Evolutionary conservation across 768 basidiomycete genomes (phyloP).

Genomic region (Psilocybe azurescens): DNA sequence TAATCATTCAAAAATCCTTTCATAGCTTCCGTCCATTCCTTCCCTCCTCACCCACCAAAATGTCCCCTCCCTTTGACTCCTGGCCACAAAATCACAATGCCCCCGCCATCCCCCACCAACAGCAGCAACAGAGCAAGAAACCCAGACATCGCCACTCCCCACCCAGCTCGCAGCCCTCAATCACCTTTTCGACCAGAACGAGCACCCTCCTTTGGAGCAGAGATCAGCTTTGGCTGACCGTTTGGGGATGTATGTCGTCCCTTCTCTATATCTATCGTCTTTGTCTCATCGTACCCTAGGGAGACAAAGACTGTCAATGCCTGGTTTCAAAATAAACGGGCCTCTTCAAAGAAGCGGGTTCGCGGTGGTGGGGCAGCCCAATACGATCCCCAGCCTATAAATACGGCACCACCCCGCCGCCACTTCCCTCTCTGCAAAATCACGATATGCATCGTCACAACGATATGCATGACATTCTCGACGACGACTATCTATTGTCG

Average conservation of each 20-base stretch:
- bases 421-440: slow-evolving; percentile 20
- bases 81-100: slow-evolving; percentile 30
- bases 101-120: slow-evolving; percentile 24
- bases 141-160: slow-evolving; percentile 78
- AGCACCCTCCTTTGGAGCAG: slow-evolving; percentile 75
- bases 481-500: slow-evolving; percentile 48
- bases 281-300: slow-evolving; percentile 44
- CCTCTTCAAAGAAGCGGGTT: slow-evolving; percentile 78
- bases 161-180: slow-evolving; percentile 78
- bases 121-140: slow-evolving; percentile 60
- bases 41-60: slow-evolving; percentile 26
- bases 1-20: slow-evolving; percentile 32
- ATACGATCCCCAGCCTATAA: slow-evolving; percentile 32
- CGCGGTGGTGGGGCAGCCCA: slow-evolving; percentile 36
- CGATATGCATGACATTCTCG: slow-evolving; percentile 50
- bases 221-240: slow-evolving; percentile 71
- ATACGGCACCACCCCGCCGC: slow-evolving; percentile 30
- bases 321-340: slow-evolving; percentile 89
- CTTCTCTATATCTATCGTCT: slow-evolving; percentile 17
- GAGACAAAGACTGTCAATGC: slow-evolving; percentile 86
- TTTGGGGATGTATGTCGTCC: slow-evolving; percentile 71
- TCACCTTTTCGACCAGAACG: slow-evolving; percentile 76
- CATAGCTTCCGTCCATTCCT: slow-evolving; percentile 23
- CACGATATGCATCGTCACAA: slow-evolving; percentile 32
- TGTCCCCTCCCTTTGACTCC: slow-evolving; percentile 32